phyloP scores from a whole-genome alignment of 768 basidiomycete species.

The Fistulinella prunicolor region DNA sequence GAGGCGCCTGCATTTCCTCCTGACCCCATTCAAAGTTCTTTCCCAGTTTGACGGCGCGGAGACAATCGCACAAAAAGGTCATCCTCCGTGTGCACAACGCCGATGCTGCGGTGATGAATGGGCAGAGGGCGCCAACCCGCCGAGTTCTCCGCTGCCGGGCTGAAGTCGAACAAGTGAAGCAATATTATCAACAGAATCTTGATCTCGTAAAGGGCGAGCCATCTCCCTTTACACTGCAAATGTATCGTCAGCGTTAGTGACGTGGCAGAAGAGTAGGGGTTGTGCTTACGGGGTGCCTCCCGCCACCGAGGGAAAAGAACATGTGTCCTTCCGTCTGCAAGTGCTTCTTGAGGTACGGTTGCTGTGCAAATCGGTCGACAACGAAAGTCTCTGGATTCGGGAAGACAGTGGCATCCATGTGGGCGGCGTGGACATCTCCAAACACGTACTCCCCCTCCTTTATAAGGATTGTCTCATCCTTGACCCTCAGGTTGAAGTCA shows the following conservation, averaged over 20 bases:
- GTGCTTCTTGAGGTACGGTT: conserved; percentile 10
- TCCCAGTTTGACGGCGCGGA: too few species aligned
- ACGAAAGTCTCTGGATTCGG: conserved; percentile 12
- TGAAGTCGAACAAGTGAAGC: conserved; percentile 14
- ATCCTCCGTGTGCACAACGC: conserved; percentile 17
- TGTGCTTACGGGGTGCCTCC: conserved; percentile 16
- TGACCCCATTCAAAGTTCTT: too few species aligned
- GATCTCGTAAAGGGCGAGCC: conserved; percentile 24
- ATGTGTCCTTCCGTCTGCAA: conserved; percentile 10
- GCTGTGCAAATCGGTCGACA: conserved; percentile 20
- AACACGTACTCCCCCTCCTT: conserved; percentile 22
- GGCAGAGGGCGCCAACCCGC: conserved; percentile 8
- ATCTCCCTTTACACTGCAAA: conserved; percentile 26
- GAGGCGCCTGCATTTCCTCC: too few species aligned
- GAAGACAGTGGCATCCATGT: conserved; percentile 16
- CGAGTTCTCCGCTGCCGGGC: not conserved
- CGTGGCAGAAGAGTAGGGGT: not conserved
- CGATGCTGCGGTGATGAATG: conserved; percentile 12
- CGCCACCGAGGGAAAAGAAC: conserved; percentile 17
- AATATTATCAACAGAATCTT: conserved; percentile 18
- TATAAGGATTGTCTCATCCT: conserved; percentile 8
- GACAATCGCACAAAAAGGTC: conserved; percentile 11
- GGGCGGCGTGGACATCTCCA: conserved; percentile 14
- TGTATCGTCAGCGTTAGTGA: not conserved
- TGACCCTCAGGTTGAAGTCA: conserved; percentile 15